These are phyloP conservation scores for Lanmaoa rubissima DNA, from an alignment of 768 basidiomycete species.

Conservation along the genomic window DNA sequence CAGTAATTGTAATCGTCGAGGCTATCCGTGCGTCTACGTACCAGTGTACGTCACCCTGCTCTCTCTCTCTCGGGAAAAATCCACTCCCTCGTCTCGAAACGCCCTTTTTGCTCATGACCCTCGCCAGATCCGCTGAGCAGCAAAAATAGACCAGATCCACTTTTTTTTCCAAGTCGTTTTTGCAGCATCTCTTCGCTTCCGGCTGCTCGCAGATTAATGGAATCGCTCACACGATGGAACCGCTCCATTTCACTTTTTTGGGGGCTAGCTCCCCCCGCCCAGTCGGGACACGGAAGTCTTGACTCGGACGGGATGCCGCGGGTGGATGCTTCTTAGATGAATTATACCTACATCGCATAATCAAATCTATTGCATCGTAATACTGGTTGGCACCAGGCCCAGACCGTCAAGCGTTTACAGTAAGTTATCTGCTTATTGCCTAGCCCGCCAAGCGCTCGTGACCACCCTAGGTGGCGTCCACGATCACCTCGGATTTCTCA, in stretches of 20 bases:
- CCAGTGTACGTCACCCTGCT: constrained; percentile 56
- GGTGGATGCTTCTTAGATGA: constrained; percentile 14
- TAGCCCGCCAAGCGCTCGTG: neutral
- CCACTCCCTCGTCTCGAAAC: neutral
- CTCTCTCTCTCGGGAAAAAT: constrained; percentile 3
- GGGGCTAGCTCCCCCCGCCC: constrained; percentile 5
- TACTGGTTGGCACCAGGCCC: neutral
- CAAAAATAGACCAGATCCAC: constrained; percentile 28
- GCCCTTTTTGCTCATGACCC: constrained; percentile 8
- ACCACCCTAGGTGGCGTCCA: constrained; percentile 2
- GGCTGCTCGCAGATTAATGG: constrained; percentile 13
- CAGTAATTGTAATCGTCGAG: constrained; percentile 61
- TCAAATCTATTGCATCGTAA: constrained; percentile 21
- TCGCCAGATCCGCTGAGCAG: constrained; percentile 26
- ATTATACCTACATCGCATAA: constrained; percentile 29
- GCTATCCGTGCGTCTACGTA: constrained; percentile 55
- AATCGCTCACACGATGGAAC: constrained; percentile 23
- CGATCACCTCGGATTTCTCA: constrained; percentile 32
- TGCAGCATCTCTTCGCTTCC: constrained; percentile 23
- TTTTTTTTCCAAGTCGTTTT: constrained; percentile 5
- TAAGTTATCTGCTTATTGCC: neutral
- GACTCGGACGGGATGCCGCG: constrained; percentile 12
- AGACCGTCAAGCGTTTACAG: neutral
- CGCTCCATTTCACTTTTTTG: constrained; percentile 8
- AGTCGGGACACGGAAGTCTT: neutral